Conservation (phyloP, 768 basidiomycete species). For the Lepiota subincarnata region DNA sequence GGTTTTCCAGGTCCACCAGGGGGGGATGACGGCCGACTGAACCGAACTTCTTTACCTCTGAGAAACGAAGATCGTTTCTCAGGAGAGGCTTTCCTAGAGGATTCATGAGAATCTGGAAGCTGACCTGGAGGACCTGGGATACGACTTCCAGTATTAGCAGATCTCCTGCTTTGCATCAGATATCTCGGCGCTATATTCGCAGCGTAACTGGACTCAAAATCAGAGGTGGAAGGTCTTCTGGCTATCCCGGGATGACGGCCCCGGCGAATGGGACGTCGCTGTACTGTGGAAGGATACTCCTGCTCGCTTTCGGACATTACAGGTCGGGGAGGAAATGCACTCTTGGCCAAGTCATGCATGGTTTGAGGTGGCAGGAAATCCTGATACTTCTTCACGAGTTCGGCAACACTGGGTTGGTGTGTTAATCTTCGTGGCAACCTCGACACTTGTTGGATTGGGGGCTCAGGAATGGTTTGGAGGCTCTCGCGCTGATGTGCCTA, state of each 20-base stretch:
- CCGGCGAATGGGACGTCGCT: constrained; percentile 38
- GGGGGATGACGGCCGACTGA: constrained; percentile 45
- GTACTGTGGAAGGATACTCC: constrained; percentile 43
- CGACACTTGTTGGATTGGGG: constrained; percentile 36
- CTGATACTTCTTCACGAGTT: constrained; percentile 79
- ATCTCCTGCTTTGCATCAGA: constrained; percentile 50
- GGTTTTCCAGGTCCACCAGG: constrained; percentile 18
- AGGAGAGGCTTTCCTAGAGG: constrained; percentile 67
- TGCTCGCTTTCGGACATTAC: constrained; percentile 81
- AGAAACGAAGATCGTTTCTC: constrained; percentile 52
- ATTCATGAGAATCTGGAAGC: constrained; percentile 49
- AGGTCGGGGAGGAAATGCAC: constrained; percentile 57
- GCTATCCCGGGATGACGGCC: constrained; percentile 38
- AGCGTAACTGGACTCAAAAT: constrained; percentile 89
- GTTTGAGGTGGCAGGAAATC: constrained; percentile 71
- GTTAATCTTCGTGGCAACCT: constrained; percentile 58
- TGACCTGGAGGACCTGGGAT: constrained; percentile 51
- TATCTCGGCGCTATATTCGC: constrained; percentile 86
- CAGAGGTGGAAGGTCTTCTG: constrained; percentile 65
- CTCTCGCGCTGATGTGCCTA: background rate
- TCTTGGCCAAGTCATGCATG: constrained; percentile 66
- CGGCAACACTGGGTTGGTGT: constrained; percentile 70
- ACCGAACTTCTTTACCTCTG: constrained; percentile 36
- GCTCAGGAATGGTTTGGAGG: constrained; percentile 3
- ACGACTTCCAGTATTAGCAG: constrained; percentile 38